phyloP scores from a whole-genome alignment of 2,329 filamentous ascomycete genomes.

The Claviceps sp. region DNA sequence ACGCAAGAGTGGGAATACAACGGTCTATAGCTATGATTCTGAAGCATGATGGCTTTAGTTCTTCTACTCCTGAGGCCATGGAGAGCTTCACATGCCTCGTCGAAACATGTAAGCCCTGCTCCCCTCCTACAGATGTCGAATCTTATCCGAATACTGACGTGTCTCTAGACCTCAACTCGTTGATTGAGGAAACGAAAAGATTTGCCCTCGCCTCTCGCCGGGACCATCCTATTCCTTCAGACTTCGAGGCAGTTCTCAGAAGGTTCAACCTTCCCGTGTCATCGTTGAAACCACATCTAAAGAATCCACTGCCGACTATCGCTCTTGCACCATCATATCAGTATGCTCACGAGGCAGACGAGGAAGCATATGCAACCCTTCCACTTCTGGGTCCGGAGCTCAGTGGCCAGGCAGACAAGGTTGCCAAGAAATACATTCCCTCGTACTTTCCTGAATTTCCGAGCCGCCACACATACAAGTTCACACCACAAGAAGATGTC shows the following conservation, averaged over 20 bases:
- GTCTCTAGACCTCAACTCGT: constrained; percentile 31
- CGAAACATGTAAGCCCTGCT: constrained; percentile 38
- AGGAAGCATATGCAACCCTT: constrained; percentile 27
- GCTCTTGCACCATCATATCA: constrained; percentile 25
- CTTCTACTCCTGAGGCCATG: constrained; percentile 40
- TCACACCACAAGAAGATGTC: constrained; percentile 39
- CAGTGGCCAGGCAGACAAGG: constrained; percentile 44
- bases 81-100: constrained; percentile 43
- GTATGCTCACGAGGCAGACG: constrained; percentile 24
- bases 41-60: constrained; percentile 44
- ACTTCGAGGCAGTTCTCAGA: constrained; percentile 41
- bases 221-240: constrained; percentile 38
- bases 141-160: constrained; percentile 8
- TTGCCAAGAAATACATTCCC: constrained; percentile 42
- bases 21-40: constrained; percentile 43
- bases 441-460: constrained; percentile 47
- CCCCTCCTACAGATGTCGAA: neutral
- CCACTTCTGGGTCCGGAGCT: constrained; percentile 40
- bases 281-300: constrained; percentile 42
- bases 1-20: constrained; percentile 28
- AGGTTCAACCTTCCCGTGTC: constrained; percentile 37
- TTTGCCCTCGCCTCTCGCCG: constrained; percentile 36
- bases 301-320: constrained; percentile 33
- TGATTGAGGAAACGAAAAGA: constrained; percentile 34
- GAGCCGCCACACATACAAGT: constrained; percentile 50